A percentile compares a stretch with the other conserved stretches of the same genome.
These are phyloP conservation scores for Chenopodium suecicum DNA, from an alignment of 148 eudicot species.

Conservation along the genomic window DNA sequence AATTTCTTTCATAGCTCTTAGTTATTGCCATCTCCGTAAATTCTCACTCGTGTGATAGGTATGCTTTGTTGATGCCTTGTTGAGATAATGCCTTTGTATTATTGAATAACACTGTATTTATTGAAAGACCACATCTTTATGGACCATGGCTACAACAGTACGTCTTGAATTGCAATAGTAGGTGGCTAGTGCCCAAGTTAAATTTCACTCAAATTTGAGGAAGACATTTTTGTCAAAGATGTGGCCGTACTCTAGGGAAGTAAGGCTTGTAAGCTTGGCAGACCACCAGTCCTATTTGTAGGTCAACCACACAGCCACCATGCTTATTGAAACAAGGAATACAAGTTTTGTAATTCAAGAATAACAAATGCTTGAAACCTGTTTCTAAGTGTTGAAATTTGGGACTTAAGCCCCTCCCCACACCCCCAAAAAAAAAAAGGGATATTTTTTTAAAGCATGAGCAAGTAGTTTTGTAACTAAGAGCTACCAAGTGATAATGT, in stretches of 20 bases:
- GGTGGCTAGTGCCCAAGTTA: background rate
- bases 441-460: background rate
- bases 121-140: background rate
- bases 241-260: background rate
- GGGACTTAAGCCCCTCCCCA: too few species aligned
- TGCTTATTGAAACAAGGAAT: background rate
- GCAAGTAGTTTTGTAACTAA: background rate
- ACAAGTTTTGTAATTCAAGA: background rate
- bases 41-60: too few species aligned
- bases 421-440: too few species aligned
- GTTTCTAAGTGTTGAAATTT: too few species aligned
- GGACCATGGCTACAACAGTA: background rate
- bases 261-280: background rate
- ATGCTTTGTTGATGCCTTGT: background rate
- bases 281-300: background rate
- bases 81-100: background rate
- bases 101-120: background rate
- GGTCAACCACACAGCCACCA: background rate
- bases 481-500: too few species aligned
- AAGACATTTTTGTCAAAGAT: background rate
- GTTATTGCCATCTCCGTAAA: background rate
- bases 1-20: background rate
- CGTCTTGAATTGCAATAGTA: background rate
- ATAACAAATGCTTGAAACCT: background rate
- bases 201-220: background rate